phyloP scores from a whole-genome alignment of 257 asterid genomes.

The Orobanche coerulescens region DNA sequence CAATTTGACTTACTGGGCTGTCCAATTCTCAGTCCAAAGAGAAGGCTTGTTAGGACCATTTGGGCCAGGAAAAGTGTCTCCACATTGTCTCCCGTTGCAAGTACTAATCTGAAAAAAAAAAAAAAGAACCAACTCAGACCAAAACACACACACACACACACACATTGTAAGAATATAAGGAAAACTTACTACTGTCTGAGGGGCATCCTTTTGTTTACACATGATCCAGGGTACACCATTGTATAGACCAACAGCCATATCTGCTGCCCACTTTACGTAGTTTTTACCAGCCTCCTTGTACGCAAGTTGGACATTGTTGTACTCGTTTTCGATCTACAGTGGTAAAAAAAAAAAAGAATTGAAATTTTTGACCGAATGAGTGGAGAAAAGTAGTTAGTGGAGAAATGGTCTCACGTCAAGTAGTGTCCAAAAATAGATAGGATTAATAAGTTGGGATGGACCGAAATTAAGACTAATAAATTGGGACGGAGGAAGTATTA shows the following conservation, averaged over 20 bases:
- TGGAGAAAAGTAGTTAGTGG: too few species aligned
- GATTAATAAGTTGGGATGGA: too few species aligned
- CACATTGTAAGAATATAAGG: background rate
- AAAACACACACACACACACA: background rate
- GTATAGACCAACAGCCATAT: conserved; percentile 53
- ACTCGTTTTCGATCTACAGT: conserved; percentile 79
- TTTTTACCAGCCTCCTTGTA: conserved; percentile 55
- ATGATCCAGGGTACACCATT: conserved; percentile 73
- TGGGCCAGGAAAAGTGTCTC: conserved; percentile 77
- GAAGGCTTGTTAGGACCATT: conserved; percentile 84
- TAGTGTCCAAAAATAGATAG: too few species aligned
- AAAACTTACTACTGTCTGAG: conserved; percentile 44
- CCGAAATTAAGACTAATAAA: too few species aligned
- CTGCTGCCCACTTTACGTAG: conserved; percentile 83
- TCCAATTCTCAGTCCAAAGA: conserved; percentile 97
- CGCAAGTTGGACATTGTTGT: conserved; percentile 64
- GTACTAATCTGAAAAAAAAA: conserved; percentile 55
- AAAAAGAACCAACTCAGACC: background rate
- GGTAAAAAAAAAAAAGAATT: background rate
- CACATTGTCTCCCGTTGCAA: conserved; percentile 93
- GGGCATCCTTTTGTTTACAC: conserved; percentile 95
- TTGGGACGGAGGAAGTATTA: too few species aligned
- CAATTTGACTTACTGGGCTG: conserved; percentile 64
- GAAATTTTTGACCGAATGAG: too few species aligned
- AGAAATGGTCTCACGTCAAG: too few species aligned